A percentile compares a stretch with the other conserved stretches of the same genome.
phyloP scores from a whole-genome alignment of 495 filamentous ascomycete genomes.

The Choiromyces venosus region DNA sequence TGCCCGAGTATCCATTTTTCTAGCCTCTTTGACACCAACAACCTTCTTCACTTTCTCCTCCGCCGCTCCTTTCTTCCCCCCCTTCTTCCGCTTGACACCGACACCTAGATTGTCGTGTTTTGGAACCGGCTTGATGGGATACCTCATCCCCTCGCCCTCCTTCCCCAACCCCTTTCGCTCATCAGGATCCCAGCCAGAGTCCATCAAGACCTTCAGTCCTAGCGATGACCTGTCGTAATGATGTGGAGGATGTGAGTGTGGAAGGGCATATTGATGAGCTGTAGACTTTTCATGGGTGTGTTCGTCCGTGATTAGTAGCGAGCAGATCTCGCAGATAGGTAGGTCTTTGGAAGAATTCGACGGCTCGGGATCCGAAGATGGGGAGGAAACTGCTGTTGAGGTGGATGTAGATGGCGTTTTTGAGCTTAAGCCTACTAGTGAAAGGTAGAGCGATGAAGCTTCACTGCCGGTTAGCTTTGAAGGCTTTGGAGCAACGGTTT shows the following conservation, averaged over 20 bases:
- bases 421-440: conserved; percentile 27
- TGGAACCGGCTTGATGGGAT: conserved; percentile 64
- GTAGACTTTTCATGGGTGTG: conserved; percentile 62
- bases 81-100: conserved; percentile 47
- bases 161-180: conserved; percentile 65
- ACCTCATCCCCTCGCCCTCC: conserved; percentile 63
- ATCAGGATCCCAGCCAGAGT: conserved; percentile 87
- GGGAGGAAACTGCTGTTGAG: conserved; percentile 18
- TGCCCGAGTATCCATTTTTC: conserved; percentile 43
- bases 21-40: conserved; percentile 40
- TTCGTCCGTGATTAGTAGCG: conserved; percentile 49
- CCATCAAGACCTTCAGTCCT: conserved; percentile 67
- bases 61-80: conserved; percentile 9
- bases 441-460: conserved; percentile 24
- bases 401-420: background rate
- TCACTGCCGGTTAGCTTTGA: conserved; percentile 23
- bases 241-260: conserved; percentile 79
- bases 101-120: conserved; percentile 74
- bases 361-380: background rate
- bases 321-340: conserved; percentile 56
- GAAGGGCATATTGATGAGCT: conserved; percentile 73
- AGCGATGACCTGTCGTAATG: conserved; percentile 70
- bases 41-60: conserved; percentile 43
- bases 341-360: background rate
- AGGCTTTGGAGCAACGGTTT: conserved; percentile 5